phyloP scores from a whole-genome alignment of 805 yeast species.

The Ogataea polymorpha region DNA sequence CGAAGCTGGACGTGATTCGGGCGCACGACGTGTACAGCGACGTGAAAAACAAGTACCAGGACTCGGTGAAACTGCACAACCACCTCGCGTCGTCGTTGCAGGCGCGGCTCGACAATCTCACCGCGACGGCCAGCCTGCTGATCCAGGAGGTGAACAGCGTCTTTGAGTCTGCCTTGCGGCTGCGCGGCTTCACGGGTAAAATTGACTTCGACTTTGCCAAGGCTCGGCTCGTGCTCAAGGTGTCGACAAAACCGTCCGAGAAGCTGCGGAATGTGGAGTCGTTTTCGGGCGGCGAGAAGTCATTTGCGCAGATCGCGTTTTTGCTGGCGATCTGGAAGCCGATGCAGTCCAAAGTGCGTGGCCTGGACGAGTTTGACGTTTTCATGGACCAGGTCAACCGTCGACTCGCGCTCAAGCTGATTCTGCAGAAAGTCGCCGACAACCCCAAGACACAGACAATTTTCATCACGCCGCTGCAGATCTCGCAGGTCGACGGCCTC shows the following conservation, averaged over 20 bases:
- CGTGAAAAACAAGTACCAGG: slow-evolving; percentile 39
- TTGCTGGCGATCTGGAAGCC: slow-evolving; percentile 88
- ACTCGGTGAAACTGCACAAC: slow-evolving; percentile 31
- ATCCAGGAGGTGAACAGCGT: slow-evolving; percentile 49
- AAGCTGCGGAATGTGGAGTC: slow-evolving; percentile 71
- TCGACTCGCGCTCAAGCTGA: slow-evolving; percentile 68
- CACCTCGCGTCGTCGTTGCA: slow-evolving; percentile 37
- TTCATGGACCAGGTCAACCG: slow-evolving; percentile 95
- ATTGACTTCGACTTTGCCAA: slow-evolving; percentile 58
- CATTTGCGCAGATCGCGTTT: slow-evolving; percentile 87
- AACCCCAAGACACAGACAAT: slow-evolving; percentile 77
- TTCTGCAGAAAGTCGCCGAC: slow-evolving; percentile 63
- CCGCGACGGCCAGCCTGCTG: slow-evolving; percentile 37
- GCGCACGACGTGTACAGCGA: slow-evolving; percentile 42
- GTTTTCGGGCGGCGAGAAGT: slow-evolving; percentile 94
- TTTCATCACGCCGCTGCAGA: slow-evolving; percentile 92
- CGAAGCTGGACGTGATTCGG: slow-evolving; percentile 43
- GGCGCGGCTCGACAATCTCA: slow-evolving; percentile 42
- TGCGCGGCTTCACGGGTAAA: slow-evolving; percentile 72
- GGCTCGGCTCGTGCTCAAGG: slow-evolving; percentile 52
- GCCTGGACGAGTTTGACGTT: slow-evolving; percentile 95
- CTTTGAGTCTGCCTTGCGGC: slow-evolving; percentile 57
- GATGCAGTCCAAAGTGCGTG: slow-evolving; percentile 84
- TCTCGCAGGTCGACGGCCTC: slow-evolving; percentile 63
- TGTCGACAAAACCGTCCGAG: slow-evolving; percentile 57